Base-by-base conservation (phyloP, 768 basidiomycete genomes). In the Rhodotorula kratochvilovae region DNA sequence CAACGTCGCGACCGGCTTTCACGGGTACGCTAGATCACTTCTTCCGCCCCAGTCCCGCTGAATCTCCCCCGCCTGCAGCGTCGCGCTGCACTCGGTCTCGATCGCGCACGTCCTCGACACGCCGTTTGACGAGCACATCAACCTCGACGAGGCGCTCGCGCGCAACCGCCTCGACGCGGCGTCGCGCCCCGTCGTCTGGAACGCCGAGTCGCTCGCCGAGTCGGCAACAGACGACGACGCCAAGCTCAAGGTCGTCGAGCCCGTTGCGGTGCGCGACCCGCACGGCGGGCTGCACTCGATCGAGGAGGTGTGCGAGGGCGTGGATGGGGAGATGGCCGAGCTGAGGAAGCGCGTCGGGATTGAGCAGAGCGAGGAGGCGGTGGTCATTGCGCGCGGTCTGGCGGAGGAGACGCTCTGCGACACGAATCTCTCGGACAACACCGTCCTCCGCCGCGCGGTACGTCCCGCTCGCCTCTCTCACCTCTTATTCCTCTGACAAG, bases 161-260 rank as follows among this genome's bases (percentile, higher is more conserved):
- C 69, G 66, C 46, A 74, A 74, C 39, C 56, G 89, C 68, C 84
- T 81, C 27, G 90, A 88, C 12, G 89, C 91, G 0, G 89, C 90
- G n/a, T 23, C 64, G 5, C 71, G 76, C 31, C 27, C 56, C 23
- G 68, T 73, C 45, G 39, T 75, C 1, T 75, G 76, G 76, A 46
- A 73, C 59, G 71, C 63, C 23, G 65, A 75, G 54, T 42, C 35
- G 10, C 69, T 76, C 48, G 70, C 57, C 33, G 12, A 31, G 23
- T 31, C 48, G 27, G 48, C 66, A 31, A 66, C 63, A 23, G 67
- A 68, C 35, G 67, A 42, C 1, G 67, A 72, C 45, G 59, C 48
- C 8, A 51, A 42, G 46, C 25, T 68, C 59, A 59, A 45, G 21
- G 12, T 27, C 31, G 43, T 63, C 21, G 39, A 68, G 36, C 67